These are phyloP conservation scores for Alternaria consortialis DNA, from an alignment of 2,329 filamentous ascomycete genomes.

Conservation along the genomic window DNA sequence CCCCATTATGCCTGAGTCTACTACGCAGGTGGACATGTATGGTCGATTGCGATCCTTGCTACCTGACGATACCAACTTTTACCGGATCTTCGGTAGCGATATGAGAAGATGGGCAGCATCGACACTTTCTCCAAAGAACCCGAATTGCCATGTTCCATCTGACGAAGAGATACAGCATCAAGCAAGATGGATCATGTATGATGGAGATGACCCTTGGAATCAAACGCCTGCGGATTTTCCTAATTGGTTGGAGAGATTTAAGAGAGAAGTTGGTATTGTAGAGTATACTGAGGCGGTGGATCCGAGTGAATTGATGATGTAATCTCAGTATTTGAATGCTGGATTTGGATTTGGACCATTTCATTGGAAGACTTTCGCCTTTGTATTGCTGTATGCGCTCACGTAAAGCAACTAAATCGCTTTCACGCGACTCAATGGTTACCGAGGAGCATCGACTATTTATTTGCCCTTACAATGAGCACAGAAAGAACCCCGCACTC, in stretches of 20 bases:
- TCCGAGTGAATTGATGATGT: conserved; percentile 2
- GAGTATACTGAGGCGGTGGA: conserved; percentile 6
- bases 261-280: conserved; percentile 32
- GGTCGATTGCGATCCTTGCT: conserved; percentile 15
- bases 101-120: conserved; percentile 35
- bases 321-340: not conserved
- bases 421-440: no score
- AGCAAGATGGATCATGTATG: conserved; percentile 46
- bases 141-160: conserved; percentile 32
- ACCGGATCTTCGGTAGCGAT: conserved; percentile 28
- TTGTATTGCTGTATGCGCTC: not conserved
- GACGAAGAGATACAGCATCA: conserved; percentile 48
- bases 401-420: no score
- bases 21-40: conserved; percentile 10
- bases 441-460: no score
- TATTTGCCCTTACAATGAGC: not conserved
- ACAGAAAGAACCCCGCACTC: not conserved
- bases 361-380: not conserved
- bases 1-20: not conserved
- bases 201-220: conserved; percentile 48
- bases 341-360: no score
- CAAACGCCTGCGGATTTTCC: conserved; percentile 49
- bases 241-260: conserved; percentile 45
- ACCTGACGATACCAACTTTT: conserved; percentile 30
- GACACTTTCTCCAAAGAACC: conserved; percentile 34